These are phyloP conservation scores for Scheffersomyces lignicola DNA, from an alignment of 1,139 yeast genomes.

Conservation along the genomic window DNA sequence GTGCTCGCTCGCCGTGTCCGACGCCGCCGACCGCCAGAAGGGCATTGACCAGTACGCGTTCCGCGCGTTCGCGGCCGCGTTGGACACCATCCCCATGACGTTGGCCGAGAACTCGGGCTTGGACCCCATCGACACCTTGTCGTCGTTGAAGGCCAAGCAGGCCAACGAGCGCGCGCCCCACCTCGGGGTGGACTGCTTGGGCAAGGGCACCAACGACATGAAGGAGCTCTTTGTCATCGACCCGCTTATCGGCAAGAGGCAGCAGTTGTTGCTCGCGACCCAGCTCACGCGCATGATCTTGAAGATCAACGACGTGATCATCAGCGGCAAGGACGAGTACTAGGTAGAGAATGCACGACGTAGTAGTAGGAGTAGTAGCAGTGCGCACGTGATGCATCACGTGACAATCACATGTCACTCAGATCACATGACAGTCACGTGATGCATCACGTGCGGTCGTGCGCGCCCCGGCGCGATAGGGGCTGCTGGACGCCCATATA, in stretches of 20 bases:
- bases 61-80: slow-evolving; percentile 89
- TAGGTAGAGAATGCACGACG: slow-evolving; percentile 18
- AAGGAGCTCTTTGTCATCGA: slow-evolving; percentile 92
- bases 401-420: too few species aligned
- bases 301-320: slow-evolving; percentile 93
- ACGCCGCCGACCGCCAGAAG: slow-evolving; percentile 87
- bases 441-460: too few species aligned
- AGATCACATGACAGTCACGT: too few species aligned
- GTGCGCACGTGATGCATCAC: too few species aligned
- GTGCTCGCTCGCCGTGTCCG: slow-evolving; percentile 87
- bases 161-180: slow-evolving; percentile 67
- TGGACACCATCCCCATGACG: slow-evolving; percentile 91
- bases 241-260: slow-evolving; percentile 95
- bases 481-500: too few species aligned
- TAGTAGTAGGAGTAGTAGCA: too few species aligned
- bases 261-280: slow-evolving; percentile 91
- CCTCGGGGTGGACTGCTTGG: slow-evolving; percentile 93
- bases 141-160: slow-evolving; percentile 82
- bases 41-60: slow-evolving; percentile 98
- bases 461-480: too few species aligned
- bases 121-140: slow-evolving; percentile 87
- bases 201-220: slow-evolving; percentile 87
- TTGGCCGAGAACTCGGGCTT: slow-evolving; percentile 96
- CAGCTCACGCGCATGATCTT: slow-evolving; percentile 97
- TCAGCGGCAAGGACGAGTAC: slow-evolving; percentile 83